Percentiles rank a stretch among this genome's conserved stretches.
phyloP scores from a whole-genome alignment of 2,329 filamentous ascomycete species.

The Colletotrichum abscissum region DNA sequence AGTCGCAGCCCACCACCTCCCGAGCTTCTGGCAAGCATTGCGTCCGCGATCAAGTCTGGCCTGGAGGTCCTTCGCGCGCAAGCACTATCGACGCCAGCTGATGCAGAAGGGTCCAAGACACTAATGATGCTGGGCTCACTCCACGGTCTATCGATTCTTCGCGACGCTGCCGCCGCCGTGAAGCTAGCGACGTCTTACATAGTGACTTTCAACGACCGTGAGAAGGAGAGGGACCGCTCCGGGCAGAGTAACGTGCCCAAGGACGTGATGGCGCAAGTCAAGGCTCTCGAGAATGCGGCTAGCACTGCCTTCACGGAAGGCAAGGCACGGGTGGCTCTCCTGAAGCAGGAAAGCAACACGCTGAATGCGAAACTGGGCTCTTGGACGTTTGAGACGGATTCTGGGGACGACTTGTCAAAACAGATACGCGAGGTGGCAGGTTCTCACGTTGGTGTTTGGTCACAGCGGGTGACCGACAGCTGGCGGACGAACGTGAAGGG shows the following conservation, averaged over 20 bases:
- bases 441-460: conserved; percentile 30
- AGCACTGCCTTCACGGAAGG: conserved; percentile 47
- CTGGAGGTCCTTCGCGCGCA: conserved; percentile 42
- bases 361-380: conserved; percentile 41
- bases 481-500: conserved; percentile 40
- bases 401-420: conserved; percentile 22
- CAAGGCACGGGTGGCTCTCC: conserved; percentile 41
- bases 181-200: conserved; percentile 48
- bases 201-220: conserved; percentile 48
- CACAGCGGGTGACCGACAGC: conserved; percentile 38
- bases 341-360: conserved; percentile 45
- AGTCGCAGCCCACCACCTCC: conserved; percentile 7
- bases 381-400: conserved; percentile 41
- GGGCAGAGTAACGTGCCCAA: conserved; percentile 52
- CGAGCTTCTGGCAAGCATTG: conserved; percentile 19
- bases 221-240: conserved; percentile 52
- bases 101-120: conserved; percentile 19
- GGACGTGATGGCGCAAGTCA: conserved; percentile 48
- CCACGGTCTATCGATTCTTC: conserved; percentile 50
- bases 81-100: conserved; percentile 19
- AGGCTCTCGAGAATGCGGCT: conserved; percentile 45
- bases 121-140: conserved; percentile 46
- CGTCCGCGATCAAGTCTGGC: conserved; percentile 37
- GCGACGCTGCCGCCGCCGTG: conserved; percentile 50
- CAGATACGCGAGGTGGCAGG: conserved; percentile 27